phyloP scores from a whole-genome alignment of 1,284 basidiomycete species.

The Ceraceosorus bombacis region DNA sequence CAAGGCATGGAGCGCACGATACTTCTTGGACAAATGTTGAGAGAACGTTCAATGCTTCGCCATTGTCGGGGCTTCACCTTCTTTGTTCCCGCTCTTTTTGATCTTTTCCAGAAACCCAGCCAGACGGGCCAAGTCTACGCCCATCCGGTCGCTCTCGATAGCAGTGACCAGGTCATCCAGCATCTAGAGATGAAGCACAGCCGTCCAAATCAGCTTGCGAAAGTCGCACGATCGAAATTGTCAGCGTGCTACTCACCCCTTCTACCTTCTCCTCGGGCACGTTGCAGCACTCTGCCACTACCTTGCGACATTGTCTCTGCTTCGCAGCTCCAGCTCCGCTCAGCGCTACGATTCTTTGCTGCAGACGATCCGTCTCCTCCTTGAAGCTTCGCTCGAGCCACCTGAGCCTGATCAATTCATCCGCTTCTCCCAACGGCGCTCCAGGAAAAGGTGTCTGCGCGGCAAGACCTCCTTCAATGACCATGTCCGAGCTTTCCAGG shows the following conservation, averaged over 20 bases:
- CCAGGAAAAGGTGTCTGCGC: background rate
- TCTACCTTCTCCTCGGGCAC: constrained; percentile 81
- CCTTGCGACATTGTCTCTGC: constrained; percentile 79
- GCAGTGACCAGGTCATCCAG: constrained; percentile 78
- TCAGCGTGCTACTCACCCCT: constrained; percentile 58
- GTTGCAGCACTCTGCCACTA: constrained; percentile 80
- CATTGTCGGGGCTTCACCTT: too few species aligned
- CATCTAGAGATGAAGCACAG: constrained; percentile 56
- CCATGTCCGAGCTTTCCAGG: background rate
- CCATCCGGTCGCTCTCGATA: constrained; percentile 69
- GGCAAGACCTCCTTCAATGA: constrained; percentile 4
- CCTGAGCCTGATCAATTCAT: constrained; percentile 27
- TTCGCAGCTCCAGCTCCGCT: constrained; percentile 67
- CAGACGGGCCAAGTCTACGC: constrained; percentile 71
- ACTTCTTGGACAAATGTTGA: too few species aligned
- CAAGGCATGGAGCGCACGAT: too few species aligned
- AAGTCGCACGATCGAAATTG: background rate
- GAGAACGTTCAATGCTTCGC: too few species aligned
- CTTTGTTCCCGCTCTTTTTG: background rate
- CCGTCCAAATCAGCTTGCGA: constrained; percentile 2
- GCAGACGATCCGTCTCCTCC: constrained; percentile 47
- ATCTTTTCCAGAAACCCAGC: constrained; percentile 70
- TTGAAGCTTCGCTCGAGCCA: constrained; percentile 21
- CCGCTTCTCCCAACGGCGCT: constrained; percentile 8
- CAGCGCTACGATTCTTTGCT: constrained; percentile 69